Evolutionary conservation across 2,329 filamentous ascomycete genomes (phyloP).

Genomic region (Fonsecaea monophora): DNA sequence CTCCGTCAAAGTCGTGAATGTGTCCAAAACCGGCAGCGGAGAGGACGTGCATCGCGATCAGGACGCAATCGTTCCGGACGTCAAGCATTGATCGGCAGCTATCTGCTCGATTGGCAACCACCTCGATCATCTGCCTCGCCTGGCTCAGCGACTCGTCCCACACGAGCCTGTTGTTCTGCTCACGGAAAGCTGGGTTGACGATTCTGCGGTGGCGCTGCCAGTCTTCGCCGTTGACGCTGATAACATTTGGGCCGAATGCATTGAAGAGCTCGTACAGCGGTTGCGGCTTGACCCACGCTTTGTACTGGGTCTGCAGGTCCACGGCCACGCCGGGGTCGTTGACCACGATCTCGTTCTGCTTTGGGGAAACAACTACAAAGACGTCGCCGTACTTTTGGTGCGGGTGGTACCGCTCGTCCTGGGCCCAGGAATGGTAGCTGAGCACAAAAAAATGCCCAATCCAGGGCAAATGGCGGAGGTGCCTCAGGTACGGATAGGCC

Average conservation of each 20-base stretch:
- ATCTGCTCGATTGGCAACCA: not conserved
- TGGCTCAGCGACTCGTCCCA: constrained; percentile 49
- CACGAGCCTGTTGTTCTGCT: constrained; percentile 51
- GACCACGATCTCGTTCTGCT: constrained; percentile 28
- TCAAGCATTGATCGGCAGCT: constrained; percentile 16
- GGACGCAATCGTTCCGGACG: constrained; percentile 45
- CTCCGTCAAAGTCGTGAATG: constrained; percentile 28
- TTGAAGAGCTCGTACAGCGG: constrained; percentile 32
- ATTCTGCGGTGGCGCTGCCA: constrained; percentile 56
- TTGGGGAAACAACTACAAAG: constrained; percentile 30
- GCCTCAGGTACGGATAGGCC: constrained; percentile 13
- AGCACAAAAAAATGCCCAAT: constrained; percentile 20
- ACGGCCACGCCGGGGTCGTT: constrained; percentile 23
- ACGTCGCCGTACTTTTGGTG: constrained; percentile 27
- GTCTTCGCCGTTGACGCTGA: constrained; percentile 37
- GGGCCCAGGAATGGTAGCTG: constrained; percentile 28
- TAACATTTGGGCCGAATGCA: constrained; percentile 28
- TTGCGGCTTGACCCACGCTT: constrained; percentile 30
- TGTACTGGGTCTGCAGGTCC: constrained; percentile 31
- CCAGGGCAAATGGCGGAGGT: constrained; percentile 15
- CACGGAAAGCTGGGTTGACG: constrained; percentile 53
- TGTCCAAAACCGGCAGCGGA: constrained; percentile 48
- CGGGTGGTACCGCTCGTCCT: constrained; percentile 17
- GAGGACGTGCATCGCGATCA: constrained; percentile 49
- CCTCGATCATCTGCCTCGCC: constrained; percentile 43